phyloP scores from a whole-genome alignment of 352 stramenopile species.

The Peronosclerospora sorghi region DNA sequence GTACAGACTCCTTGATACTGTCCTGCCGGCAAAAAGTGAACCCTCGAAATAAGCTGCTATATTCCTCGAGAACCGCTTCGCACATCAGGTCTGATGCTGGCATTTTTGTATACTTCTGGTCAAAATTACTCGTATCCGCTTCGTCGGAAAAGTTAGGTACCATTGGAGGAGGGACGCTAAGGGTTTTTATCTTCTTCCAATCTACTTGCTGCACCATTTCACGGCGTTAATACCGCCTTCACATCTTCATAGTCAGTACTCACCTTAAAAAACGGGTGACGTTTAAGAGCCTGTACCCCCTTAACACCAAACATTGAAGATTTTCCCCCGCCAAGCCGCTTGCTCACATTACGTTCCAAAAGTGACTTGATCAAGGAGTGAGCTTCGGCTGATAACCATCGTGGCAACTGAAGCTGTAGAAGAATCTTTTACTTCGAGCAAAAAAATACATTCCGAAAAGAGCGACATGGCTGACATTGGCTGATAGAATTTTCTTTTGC shows the following conservation, averaged over 20 bases:
- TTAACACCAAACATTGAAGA: conserved; percentile 97
- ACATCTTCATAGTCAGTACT: not conserved
- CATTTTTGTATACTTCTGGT: conserved; percentile 85
- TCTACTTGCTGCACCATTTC: conserved; percentile 53
- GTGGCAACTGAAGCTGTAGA: conserved; percentile 54
- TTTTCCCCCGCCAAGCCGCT: conserved; percentile 88
- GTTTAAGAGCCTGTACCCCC: conserved; percentile 91
- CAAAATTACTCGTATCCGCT: conserved; percentile 90
- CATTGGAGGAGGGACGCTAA: conserved; percentile 85
- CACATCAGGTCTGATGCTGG: conserved; percentile 49
- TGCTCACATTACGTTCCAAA: conserved; percentile 92
- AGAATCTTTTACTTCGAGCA: not conserved
- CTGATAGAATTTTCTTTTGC: conserved; percentile 68
- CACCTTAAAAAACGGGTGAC: conserved; percentile 90
- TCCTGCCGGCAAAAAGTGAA: conserved; percentile 68
- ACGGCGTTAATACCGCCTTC: not conserved
- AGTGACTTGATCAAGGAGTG: conserved; percentile 93
- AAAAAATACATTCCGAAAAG: not conserved
- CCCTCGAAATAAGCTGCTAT: conserved; percentile 50
- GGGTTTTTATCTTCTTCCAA: conserved; percentile 88
- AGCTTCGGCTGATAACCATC: conserved; percentile 75
- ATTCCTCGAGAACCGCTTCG: conserved; percentile 38
- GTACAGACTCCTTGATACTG: conserved; percentile 19
- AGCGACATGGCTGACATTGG: conserved; percentile 30
- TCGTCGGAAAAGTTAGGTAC: conserved; percentile 82